Base-by-base conservation (phyloP, 2,329 filamentous ascomycete species). In the Didymella segeticola region DNA sequence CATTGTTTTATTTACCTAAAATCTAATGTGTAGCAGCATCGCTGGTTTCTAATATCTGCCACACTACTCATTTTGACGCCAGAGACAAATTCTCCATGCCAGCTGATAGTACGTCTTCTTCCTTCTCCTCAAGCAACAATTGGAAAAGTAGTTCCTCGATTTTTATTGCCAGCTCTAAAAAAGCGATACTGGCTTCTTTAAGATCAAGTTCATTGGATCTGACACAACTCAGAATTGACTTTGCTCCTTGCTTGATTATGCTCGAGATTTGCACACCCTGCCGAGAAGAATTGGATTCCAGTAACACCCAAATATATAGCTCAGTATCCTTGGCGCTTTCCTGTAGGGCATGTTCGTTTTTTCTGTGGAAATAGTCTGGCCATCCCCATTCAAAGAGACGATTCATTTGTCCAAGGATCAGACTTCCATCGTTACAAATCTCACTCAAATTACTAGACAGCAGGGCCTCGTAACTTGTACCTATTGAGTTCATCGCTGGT, bases 331-430 rank as follows among this genome's bases (percentile, higher is more conserved):
- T 10, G 31, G 31, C 31, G 9, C 31, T 20, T 34, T 2, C 11
- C 11, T 34, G 4, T 8, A 34, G 15, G 31, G 31, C 15, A 9
- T 17, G 1, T 17, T 34, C 15, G 31, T 34, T 34, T 20, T 8
- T 34, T 17, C 7, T 3, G 31, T 4, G 15, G 9, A 9, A n/a
- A 10, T 5, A 34, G 15, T 20, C 8, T 17, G 14, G 12, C 20
- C 22, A 26, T 9, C 37, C 6, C 51, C 47, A 7, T 43, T 56
- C 12, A 54, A 60, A 26, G 22, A 39, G 22, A 27, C 10, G 1
- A 2, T 26, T 7, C 37, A 26, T 39, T 17, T 10, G 20, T 12
- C 37, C 14, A 25, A 39, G 37, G 37, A 39, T 9, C 9, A 39
- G 37, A n/a, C 37, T 26, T 7, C 22, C 37, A 26, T 39, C 11